These are phyloP conservation scores for Oenanthe sinensis DNA, from an alignment of 129 eudicot species.

Conservation along the genomic window DNA sequence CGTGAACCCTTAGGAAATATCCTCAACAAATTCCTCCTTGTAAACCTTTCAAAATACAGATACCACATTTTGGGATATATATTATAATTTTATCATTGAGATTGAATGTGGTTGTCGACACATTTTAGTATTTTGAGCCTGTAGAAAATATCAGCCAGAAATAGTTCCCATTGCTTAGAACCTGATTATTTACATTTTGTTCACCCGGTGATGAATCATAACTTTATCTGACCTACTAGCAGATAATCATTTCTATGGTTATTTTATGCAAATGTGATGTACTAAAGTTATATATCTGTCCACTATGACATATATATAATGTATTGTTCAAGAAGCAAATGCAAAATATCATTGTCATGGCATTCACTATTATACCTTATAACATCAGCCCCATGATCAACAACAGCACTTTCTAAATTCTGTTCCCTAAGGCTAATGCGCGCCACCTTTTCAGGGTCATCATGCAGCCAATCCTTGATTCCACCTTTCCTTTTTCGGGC, in stretches of 20 bases:
- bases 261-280: neutral
- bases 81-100: neutral
- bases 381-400: slow-evolving; percentile 28
- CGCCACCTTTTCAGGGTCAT: slow-evolving; percentile 26
- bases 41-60: slow-evolving; percentile 22
- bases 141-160: neutral
- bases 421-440: slow-evolving; percentile 54
- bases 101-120: neutral
- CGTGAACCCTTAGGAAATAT: slow-evolving; percentile 57
- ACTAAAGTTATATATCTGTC: neutral
- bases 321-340: neutral
- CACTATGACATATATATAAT: neutral
- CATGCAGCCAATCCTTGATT: slow-evolving; percentile 18
- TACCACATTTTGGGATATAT: neutral
- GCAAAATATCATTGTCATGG: neutral
- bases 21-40: slow-evolving; percentile 46
- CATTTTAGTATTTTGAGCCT: neutral
- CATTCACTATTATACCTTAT: slow-evolving; percentile 27
- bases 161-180: neutral
- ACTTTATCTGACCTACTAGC: neutral
- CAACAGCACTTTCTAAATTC: slow-evolving; percentile 33
- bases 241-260: neutral
- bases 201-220: neutral
- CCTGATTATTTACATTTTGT: neutral
- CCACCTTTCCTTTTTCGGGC: slow-evolving; percentile 36